Evolutionary conservation across 2,329 filamentous ascomycete species (phyloP).

Genomic region (Microascus cirrosus): DNA sequence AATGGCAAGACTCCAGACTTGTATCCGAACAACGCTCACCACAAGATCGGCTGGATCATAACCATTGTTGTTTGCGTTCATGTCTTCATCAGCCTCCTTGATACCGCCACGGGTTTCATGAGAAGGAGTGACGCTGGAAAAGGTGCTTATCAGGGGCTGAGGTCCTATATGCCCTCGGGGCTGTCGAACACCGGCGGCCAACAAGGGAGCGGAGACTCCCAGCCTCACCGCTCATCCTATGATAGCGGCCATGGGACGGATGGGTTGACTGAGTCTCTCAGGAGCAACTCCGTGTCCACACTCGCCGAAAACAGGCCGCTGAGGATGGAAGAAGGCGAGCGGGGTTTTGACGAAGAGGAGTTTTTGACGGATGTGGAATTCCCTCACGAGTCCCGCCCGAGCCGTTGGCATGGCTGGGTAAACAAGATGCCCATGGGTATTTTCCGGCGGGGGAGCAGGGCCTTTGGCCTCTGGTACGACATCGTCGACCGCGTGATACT

Average conservation of each 20-base stretch:
- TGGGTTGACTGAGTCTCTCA: slow-evolving; percentile 53
- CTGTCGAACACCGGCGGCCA: slow-evolving; percentile 11
- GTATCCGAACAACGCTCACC: slow-evolving; percentile 79
- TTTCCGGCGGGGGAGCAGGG: slow-evolving; percentile 36
- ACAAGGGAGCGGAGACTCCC: slow-evolving; percentile 24
- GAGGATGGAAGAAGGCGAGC: slow-evolving; percentile 26
- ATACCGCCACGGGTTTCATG: slow-evolving; percentile 37
- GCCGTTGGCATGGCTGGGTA: not conserved
- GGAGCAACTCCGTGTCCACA: slow-evolving; percentile 53
- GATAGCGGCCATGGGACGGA: slow-evolving; percentile 71
- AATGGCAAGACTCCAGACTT: slow-evolving; percentile 74
- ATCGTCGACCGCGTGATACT: slow-evolving; percentile 67
- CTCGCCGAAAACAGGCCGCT: slow-evolving; percentile 34
- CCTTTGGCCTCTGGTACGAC: slow-evolving; percentile 43
- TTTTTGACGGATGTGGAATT: slow-evolving; percentile 15
- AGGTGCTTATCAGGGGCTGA: not conserved
- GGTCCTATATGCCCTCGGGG: not conserved
- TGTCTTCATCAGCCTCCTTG: slow-evolving; percentile 55
- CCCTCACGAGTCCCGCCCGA: not conserved
- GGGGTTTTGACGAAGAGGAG: slow-evolving; percentile 32
- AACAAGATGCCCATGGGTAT: not conserved
- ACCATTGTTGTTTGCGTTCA: slow-evolving; percentile 64
- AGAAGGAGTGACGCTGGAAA: not conserved
- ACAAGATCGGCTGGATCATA: slow-evolving; percentile 76
- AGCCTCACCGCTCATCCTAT: slow-evolving; percentile 45